phyloP scores from a whole-genome alignment of 1,284 basidiomycete genomes.

The Pseudozyma sp. region DNA sequence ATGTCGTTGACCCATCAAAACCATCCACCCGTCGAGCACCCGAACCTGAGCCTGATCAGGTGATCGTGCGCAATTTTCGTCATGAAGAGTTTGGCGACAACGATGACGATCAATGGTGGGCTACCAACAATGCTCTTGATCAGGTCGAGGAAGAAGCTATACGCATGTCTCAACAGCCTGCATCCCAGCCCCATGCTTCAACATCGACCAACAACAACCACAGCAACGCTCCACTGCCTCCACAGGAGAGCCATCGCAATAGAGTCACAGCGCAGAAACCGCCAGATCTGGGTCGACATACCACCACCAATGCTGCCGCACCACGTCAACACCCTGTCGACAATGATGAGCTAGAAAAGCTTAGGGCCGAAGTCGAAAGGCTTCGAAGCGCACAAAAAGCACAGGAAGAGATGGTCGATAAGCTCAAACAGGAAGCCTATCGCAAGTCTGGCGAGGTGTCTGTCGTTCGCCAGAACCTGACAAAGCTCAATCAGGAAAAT shows the following conservation, averaged over 20 bases:
- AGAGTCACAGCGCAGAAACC: conserved; percentile 6
- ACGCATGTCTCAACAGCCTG: conserved; percentile 49
- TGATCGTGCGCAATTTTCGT: conserved; percentile 40
- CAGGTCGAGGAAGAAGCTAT: conserved; percentile 48
- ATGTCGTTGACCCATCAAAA: background rate
- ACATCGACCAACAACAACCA: background rate
- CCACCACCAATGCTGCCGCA: background rate
- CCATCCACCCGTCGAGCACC: background rate
- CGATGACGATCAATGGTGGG: conserved; percentile 50
- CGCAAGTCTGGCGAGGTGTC: conserved; percentile 57
- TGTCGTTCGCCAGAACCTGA: conserved; percentile 57
- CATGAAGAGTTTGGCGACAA: conserved; percentile 39
- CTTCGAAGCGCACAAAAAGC: conserved; percentile 36
- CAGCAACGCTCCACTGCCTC: background rate
- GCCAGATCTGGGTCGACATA: conserved; percentile 13
- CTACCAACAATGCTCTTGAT: conserved; percentile 38
- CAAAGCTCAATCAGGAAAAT: conserved; percentile 51
- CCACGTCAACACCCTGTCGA: background rate
- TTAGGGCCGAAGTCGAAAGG: conserved; percentile 37
- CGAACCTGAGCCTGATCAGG: conserved; percentile 35
- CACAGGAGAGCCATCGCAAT: too few relatives aligned
- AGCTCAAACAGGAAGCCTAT: conserved; percentile 46
- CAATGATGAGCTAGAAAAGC: conserved; percentile 19
- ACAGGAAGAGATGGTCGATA: conserved; percentile 46
- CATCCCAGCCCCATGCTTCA: conserved; percentile 14